phyloP scores from a whole-genome alignment of 108 stramenopile genomes.

The Pseudonitzschia pungens region DNA sequence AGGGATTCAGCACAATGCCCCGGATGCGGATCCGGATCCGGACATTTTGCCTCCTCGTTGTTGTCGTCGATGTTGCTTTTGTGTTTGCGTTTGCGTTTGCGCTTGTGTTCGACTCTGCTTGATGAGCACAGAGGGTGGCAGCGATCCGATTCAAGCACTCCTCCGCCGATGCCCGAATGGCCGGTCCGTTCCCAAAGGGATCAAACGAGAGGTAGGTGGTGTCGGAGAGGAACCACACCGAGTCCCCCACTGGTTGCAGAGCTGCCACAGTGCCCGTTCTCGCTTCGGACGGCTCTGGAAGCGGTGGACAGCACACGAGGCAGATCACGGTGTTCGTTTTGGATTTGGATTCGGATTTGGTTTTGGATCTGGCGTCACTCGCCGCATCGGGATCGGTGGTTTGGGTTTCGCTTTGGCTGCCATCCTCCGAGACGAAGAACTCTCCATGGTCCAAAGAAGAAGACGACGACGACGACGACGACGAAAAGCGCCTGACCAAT shows the following conservation, averaged over 20 bases:
- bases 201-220: background rate
- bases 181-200: background rate
- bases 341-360: background rate
- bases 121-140: background rate
- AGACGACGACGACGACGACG: background rate
- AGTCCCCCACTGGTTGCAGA: background rate
- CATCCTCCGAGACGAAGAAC: background rate
- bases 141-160: background rate
- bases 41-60: background rate
- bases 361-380: background rate
- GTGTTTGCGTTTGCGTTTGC: no score
- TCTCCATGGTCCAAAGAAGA: no score
- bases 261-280: no score
- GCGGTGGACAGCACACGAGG: background rate
- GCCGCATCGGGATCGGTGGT: background rate
- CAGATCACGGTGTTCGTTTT: background rate
- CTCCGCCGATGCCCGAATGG: background rate
- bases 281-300: no score
- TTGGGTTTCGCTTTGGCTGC: background rate
- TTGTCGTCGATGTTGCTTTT: background rate
- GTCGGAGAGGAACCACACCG: background rate
- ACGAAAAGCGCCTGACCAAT: background rate
- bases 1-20: constrained; percentile 12
- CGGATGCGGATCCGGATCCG: background rate
- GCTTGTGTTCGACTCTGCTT: background rate